A percentile compares a stretch with the other conserved stretches of the same genome.
phyloP scores from a whole-genome alignment of 2,329 filamentous ascomycete genomes.

The Botryotinia narcissicola region DNA sequence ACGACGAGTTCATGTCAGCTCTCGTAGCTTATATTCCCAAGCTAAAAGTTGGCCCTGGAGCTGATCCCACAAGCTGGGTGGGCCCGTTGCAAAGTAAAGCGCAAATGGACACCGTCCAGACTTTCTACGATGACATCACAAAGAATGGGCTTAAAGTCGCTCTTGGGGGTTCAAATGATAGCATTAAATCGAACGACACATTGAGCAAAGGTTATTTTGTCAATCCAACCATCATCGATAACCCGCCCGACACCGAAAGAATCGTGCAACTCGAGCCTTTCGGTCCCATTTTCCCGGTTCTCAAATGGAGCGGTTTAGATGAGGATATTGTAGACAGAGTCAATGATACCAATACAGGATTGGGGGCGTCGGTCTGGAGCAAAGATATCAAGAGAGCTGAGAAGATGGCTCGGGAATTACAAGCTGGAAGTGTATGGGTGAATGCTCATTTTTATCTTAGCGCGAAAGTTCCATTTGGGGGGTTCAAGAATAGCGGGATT shows the following conservation, averaged over 20 bases:
- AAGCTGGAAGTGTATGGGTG: conserved; percentile 60
- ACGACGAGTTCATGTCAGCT: conserved; percentile 48
- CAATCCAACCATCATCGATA: conserved; percentile 56
- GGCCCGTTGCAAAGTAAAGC: conserved; percentile 62
- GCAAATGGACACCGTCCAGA: conserved; percentile 55
- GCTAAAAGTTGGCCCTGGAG: conserved; percentile 41
- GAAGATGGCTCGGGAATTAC: conserved; percentile 51
- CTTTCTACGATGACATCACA: conserved; percentile 53
- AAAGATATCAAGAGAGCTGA: conserved; percentile 50
- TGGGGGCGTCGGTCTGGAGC: conserved; percentile 58
- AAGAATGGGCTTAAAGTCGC: conserved; percentile 51
- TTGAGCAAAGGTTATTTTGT: conserved; percentile 51
- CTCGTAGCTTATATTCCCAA: conserved; percentile 45
- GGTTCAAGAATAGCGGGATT: conserved; percentile 38
- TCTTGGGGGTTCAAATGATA: conserved; percentile 38
- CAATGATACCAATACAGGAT: conserved; percentile 51
- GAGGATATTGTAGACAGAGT: conserved; percentile 56
- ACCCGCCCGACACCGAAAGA: conserved; percentile 53
- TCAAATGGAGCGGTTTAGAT: conserved; percentile 16
- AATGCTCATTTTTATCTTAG: conserved; percentile 51
- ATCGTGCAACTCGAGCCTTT: conserved; percentile 61
- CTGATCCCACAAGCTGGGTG: conserved; percentile 39
- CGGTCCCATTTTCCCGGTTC: conserved; percentile 37
- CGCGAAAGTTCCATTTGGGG: conserved; percentile 43
- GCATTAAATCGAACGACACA: background rate